Base-by-base conservation (phyloP, 345 rosid genomes). In the Crucihimalaya himalaica region DNA sequence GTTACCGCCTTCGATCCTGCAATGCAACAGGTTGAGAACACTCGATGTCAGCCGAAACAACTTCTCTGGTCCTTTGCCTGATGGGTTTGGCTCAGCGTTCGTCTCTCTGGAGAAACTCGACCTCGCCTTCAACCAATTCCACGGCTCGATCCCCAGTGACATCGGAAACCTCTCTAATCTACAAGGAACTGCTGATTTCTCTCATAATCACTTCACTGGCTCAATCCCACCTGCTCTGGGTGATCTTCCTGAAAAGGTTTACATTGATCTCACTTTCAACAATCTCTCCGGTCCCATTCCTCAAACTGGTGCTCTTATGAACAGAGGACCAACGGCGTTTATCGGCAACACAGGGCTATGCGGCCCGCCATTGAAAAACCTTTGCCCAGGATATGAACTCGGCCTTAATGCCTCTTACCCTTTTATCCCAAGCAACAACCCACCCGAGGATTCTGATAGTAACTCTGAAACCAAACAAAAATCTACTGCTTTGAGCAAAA, bases 171-270 rank as follows among this genome's bases (percentile, higher is more conserved):
- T 90, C 82, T 92, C 98, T 64, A 85, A 81, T 52, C 66, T 92
- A 58, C 99, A 95, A 89, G 99, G 97, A 60, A 95, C 98, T 65
- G 96, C 82, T 80, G 99, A 95, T 85, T 86, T 92, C 81, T 90
- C 98, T 59, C 99, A 89, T 76, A 95, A 92, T 76, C 72, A 74
- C 43, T 88, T 95, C 65, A 27, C 68, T 34, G 97, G 96, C 68
- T 77, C 81, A 14, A 95, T 95, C 85, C 97, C 97, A 5, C 82
- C 91, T 83, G 86, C 89, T 29, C 81, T 95, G 6, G 97, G 97
- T 6, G 86, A 80, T 81, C 89, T 95, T 67, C 97, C 96, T 13
- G 96, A 92, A 82, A 95, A 90, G 85, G 99, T 95, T 56, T 95
- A 95, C 74, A 89, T 92, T 72, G 98, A 92, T 80, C 81, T 95